Percentiles rank a stretch among this genome's conserved stretches.
phyloP scores from a whole-genome alignment of 2,329 filamentous ascomycete genomes.

The Cladosporium sp. region DNA sequence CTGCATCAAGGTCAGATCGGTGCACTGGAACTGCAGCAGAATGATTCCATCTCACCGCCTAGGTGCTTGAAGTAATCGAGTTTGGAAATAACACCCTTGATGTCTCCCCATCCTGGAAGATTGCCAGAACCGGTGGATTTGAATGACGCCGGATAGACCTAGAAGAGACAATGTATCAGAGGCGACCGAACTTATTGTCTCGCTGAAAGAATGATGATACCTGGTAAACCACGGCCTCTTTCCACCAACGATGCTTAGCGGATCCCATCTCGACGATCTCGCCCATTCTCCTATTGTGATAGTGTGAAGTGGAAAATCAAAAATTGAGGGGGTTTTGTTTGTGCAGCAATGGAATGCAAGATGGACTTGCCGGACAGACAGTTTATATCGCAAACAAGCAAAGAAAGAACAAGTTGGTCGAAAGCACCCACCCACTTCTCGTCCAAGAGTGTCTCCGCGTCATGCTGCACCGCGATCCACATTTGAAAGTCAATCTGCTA shows the following conservation, averaged over 20 bases:
- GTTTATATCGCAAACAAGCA: not conserved
- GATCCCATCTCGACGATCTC: conserved; percentile 13
- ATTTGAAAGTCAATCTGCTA: not conserved
- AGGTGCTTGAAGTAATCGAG: conserved; percentile 61
- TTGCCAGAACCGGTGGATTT: conserved; percentile 52
- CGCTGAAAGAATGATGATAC: conserved; percentile 2
- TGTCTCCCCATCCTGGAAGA: conserved; percentile 56
- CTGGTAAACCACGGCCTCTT: conserved; percentile 35
- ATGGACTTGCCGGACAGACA: not conserved
- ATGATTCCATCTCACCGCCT: conserved; percentile 40
- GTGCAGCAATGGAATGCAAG: not conserved
- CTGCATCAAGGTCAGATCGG: conserved; percentile 14
- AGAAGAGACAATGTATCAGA: conserved; percentile 32
- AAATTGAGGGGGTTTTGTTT: not conserved
- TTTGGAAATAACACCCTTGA: conserved; percentile 61
- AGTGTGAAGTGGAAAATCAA: not conserved
- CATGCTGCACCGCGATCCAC: not conserved
- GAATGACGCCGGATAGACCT: conserved; percentile 58
- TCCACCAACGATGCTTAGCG: conserved; percentile 33
- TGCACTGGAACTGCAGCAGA: not conserved
- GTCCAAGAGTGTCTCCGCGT: not conserved
- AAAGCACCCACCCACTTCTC: not conserved
- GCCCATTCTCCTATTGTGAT: not conserved
- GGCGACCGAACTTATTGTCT: too few species aligned
- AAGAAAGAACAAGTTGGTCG: conserved; percentile 6